A percentile compares a stretch with the other conserved stretches of the same genome.
Evolutionary conservation across 2,329 filamentous ascomycete species (phyloP).

Genomic region (Talaromyces sp.): DNA sequence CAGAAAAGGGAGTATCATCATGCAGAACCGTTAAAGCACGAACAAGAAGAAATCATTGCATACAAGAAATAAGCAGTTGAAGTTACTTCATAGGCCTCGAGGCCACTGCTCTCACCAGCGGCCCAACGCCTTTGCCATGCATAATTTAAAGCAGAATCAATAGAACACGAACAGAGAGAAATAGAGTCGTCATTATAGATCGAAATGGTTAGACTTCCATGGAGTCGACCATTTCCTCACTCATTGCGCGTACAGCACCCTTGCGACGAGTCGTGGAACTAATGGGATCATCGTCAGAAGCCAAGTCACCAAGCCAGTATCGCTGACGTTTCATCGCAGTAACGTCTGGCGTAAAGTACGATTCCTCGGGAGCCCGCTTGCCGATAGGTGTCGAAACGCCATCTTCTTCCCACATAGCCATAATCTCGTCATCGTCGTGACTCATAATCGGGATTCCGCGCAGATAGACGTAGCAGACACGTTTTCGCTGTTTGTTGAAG

Average conservation of each 20-base stretch:
- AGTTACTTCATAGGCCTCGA: conserved; percentile 13
- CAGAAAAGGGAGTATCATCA: conserved; percentile 9
- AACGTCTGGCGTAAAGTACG: conserved; percentile 48
- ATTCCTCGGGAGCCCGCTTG: conserved; percentile 49
- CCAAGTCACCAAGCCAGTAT: conserved; percentile 79
- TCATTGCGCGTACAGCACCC: conserved; percentile 50
- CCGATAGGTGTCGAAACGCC: conserved; percentile 42
- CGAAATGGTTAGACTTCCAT: conserved; percentile 49
- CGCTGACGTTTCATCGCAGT: conserved; percentile 75
- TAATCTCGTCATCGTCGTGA: conserved; percentile 50
- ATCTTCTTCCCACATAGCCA: conserved; percentile 36
- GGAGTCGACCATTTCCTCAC: conserved; percentile 52
- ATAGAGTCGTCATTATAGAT: neutral
- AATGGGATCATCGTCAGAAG: conserved; percentile 39
- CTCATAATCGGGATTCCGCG: conserved; percentile 72
- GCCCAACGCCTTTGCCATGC: conserved; percentile 18
- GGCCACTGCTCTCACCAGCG: conserved; percentile 21
- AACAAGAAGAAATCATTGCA: neutral
- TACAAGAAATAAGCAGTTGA: conserved; percentile 11
- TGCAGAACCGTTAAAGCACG: conserved; percentile 3
- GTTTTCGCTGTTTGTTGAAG: conserved; percentile 88
- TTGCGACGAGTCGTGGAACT: conserved; percentile 43
- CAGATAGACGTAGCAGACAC: conserved; percentile 90
- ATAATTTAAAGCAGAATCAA: conserved; percentile 17
- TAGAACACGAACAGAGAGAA: conserved; percentile 13